These are phyloP conservation scores for Torulaspora pretoriensis DNA, from an alignment of 1,139 yeast genomes.

Conservation along the genomic window DNA sequence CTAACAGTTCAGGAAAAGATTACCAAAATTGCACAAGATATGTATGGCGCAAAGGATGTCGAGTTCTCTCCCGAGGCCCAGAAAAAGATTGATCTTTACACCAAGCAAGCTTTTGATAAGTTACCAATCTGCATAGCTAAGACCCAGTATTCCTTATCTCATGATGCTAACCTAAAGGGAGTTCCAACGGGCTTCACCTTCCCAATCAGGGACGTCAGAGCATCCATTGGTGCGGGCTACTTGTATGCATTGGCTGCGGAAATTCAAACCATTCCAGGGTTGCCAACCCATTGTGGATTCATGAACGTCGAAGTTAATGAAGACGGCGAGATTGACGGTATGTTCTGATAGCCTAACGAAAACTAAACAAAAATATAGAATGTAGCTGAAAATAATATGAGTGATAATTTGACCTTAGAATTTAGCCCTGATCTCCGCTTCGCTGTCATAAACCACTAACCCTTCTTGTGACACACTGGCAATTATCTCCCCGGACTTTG, in stretches of 20 bases:
- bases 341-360: constrained; percentile 48
- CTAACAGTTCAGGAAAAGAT: constrained; percentile 79
- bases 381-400: constrained; percentile 1
- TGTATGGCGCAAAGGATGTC: constrained; percentile 93
- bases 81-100: constrained; percentile 76
- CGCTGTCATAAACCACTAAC: constrained; percentile 37
- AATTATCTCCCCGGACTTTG: constrained; percentile 49
- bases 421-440: constrained; percentile 19
- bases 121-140: constrained; percentile 96
- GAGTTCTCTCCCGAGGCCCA: constrained; percentile 84
- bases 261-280: constrained; percentile 95
- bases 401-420: constrained; percentile 12
- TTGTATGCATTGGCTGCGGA: constrained; percentile 95
- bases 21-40: constrained; percentile 72
- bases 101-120: constrained; percentile 85
- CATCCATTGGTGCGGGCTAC: constrained; percentile 95
- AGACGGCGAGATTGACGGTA: constrained; percentile 91
- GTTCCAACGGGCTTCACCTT: constrained; percentile 92
- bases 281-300: constrained; percentile 94
- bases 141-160: constrained; percentile 94
- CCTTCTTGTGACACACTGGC: constrained; percentile 72
- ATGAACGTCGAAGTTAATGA: constrained; percentile 95
- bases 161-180: constrained; percentile 89
- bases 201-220: constrained; percentile 92
- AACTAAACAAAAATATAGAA: not conserved